Base-by-base conservation (phyloP, 768 basidiomycete genomes). In the Rhodosporidiobolus sp. region DNA sequence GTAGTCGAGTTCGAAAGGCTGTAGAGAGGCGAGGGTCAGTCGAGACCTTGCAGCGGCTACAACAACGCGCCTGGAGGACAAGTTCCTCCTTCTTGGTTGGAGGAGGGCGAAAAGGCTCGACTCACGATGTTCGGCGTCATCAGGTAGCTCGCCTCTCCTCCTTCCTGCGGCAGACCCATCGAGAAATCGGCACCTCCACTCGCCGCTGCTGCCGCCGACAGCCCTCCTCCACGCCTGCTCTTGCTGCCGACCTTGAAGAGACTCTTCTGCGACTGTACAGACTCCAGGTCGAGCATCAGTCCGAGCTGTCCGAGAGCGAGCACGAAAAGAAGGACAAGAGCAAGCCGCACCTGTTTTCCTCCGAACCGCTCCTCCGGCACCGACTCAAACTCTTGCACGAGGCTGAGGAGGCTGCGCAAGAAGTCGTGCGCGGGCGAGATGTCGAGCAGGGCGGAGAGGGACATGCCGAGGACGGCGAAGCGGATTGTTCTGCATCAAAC, bases 1-100 rank as follows among this genome's bases (percentile, higher is more conserved):
- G 79, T 95, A 94, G 81, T 94, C 92, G 65, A 94, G 80, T 5
- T 88, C 83, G 81, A 94, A 94, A n/a, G 92, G 90, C 92, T 93
- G 73, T 45, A 11, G 34, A 30, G 38, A 26, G 38, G 57, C n/a
- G n/a, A n/a, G 7, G 20, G 19, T n/a, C 24, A 35, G 45, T 50
- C 24, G 17, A 16, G 38, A 8, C 11, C 26, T 2, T n/a, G 24
- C 9, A 8, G 4, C 24, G 38, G 12, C 10, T 26, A 32, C 46
- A 4, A 14, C 7, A n/a, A n/a, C n/a, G n/a, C n/a, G n/a, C n/a
- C n/a, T n/a, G n/a, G n/a, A n/a, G n/a, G n/a, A n/a, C n/a, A n/a
- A n/a, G n/a, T n/a, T n/a, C n/a, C n/a, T n/a, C n/a, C 12, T 30
- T 24, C 22, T 19, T 14, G 20, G n/a, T 17, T 9, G n/a, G 20